Base-by-base conservation (phyloP, 2,329 filamentous ascomycete species). In the Epichloe sylvatica region DNA sequence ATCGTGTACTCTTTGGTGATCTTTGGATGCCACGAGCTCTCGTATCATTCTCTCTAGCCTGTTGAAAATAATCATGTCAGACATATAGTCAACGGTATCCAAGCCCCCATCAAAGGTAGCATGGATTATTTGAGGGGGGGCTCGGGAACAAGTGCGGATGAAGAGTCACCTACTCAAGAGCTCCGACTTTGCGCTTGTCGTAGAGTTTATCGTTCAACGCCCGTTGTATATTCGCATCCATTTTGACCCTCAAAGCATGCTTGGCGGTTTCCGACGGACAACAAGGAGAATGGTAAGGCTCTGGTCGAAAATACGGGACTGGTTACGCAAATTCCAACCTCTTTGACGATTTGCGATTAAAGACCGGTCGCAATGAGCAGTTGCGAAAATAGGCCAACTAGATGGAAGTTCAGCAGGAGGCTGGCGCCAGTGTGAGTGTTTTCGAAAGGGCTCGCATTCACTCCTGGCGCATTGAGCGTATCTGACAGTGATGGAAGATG, bases 131-230 rank as follows among this genome's bases (percentile, higher is more conserved):
- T 42, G 45, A 51, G 45, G 19, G 19, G 36, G 25, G 38, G 43
- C 39, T 37, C 51, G 46, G 36, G 4, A n/a, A 35, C 15, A 37
- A 9, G 21, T 17, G 41, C 8, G 17, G 21, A 21, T 45, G 21
- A 49, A 30, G 9, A 23, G 17, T 52, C 47, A 72, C 84, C 62
- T 81, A 95, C 89, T 98, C 92, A 51, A 98, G 79, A 59, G 94
- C 92, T 56, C 92, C 92, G 62, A 89, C 83, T 70, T 98, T 98
- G 64, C 94, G 81, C 74, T 94, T 95, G 65, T 98, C 92, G 67
- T 98, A 98, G 64, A 97, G 83, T 78, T 96, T 98, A 71, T 98
- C 92, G 65, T 94, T 94, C 64, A 98, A 76, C 57, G 90, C 78
- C 59, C 91, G 86, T 69, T 94, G 88, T 64, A 96, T 87, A 64